A percentile compares a stretch with the other conserved stretches of the same genome.
Conservation (phyloP, 306 rosid genomes). For the Pueraria montana region DNA sequence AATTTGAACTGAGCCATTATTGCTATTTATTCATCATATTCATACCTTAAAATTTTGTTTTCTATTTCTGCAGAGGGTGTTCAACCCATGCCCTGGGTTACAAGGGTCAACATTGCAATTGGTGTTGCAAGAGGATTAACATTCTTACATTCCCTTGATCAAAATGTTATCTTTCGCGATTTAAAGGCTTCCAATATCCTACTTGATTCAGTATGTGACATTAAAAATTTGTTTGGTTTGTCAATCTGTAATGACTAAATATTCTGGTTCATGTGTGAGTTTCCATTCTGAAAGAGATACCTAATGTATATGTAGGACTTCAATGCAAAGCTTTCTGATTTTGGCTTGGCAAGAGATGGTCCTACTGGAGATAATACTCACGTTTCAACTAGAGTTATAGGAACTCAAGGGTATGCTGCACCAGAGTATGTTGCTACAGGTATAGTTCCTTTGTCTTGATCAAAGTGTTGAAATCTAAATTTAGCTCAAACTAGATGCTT, state of each 20-base stretch:
- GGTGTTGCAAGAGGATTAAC: conserved; percentile 80
- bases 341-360: conserved; percentile 96
- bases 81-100: conserved; percentile 83
- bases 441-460: conserved; percentile 41
- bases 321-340: conserved; percentile 88
- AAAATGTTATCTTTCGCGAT: conserved; percentile 90
- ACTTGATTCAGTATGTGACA: conserved; percentile 79
- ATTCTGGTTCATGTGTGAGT: conserved; percentile 13
- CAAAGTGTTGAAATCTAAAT: conserved; percentile 25
- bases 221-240: conserved; percentile 16
- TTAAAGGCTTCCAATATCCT: conserved; percentile 93
- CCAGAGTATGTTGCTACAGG: conserved; percentile 98
- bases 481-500: background rate
- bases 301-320: conserved; percentile 71
- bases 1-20: conserved; percentile 21
- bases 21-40: conserved; percentile 1
- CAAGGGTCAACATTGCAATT: conserved; percentile 75
- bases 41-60: conserved; percentile 13
- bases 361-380: conserved; percentile 97
- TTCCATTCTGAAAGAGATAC: conserved; percentile 42
- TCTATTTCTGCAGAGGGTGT: conserved; percentile 72
- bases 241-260: background rate
- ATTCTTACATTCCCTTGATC: conserved; percentile 73
- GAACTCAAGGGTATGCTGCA: conserved; percentile 97
- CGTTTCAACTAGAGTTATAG: conserved; percentile 88